Conservation (phyloP, 2,329 filamentous ascomycete genomes). For the Balansia obtecta region DNA sequence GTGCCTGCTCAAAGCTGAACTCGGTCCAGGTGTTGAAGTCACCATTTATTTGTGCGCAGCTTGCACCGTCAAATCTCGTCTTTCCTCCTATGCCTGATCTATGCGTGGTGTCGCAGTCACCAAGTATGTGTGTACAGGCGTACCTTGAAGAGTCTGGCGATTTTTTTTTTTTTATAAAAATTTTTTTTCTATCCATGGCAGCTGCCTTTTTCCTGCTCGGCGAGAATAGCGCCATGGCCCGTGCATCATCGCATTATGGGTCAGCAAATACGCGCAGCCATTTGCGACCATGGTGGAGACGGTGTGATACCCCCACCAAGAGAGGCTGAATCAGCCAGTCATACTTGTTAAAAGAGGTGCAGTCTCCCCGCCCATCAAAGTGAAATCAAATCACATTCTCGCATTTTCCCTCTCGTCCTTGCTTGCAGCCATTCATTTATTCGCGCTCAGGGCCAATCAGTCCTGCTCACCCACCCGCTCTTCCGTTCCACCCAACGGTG, state of each 20-base stretch:
- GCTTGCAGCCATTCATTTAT: slow-evolving; percentile 19
- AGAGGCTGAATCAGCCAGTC: slow-evolving; percentile 37
- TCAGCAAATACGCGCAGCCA: slow-evolving; percentile 19
- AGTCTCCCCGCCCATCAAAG: slow-evolving; percentile 27
- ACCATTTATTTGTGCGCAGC: background rate
- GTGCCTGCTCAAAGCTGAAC: background rate
- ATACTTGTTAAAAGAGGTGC: slow-evolving; percentile 30
- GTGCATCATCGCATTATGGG: slow-evolving; percentile 16
- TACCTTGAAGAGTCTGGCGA: too few species aligned
- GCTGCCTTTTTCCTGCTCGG: background rate
- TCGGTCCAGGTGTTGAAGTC: too few species aligned
- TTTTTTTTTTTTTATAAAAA: too few species aligned
- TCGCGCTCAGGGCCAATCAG: slow-evolving; percentile 33
- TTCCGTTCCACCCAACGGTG: slow-evolving; percentile 22
- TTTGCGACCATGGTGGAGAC: slow-evolving; percentile 8
- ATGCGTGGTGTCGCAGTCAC: too few species aligned
- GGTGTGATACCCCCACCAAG: slow-evolving; percentile 19
- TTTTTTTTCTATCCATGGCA: too few species aligned
- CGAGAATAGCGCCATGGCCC: slow-evolving; percentile 7
- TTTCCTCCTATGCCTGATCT: too few species aligned
- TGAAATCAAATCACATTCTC: slow-evolving; percentile 37
- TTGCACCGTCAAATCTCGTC: background rate
- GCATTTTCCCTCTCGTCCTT: slow-evolving; percentile 30
- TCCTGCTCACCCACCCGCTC: slow-evolving; percentile 15
- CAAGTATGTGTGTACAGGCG: too few species aligned